These are phyloP conservation scores for Botrytis hyacinthi DNA, from an alignment of 2,329 filamentous ascomycete species.

Conservation along the genomic window DNA sequence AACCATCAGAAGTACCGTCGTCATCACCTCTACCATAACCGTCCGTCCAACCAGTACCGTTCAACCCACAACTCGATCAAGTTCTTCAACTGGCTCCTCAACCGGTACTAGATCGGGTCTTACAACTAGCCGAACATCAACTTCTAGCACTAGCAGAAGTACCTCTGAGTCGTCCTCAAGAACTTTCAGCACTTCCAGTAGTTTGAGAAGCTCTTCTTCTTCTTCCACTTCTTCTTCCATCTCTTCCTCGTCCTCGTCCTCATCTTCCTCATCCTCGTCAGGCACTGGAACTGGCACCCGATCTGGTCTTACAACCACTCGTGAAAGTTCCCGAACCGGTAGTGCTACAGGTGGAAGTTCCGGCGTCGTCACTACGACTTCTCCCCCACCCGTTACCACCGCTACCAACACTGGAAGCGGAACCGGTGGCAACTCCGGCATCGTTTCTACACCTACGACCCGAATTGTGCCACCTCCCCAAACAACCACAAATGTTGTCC, in stretches of 20 bases:
- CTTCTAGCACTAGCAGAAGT: neutral
- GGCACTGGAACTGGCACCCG: neutral
- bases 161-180: neutral
- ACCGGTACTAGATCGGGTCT: neutral
- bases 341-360: neutral
- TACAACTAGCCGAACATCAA: neutral
- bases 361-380: neutral
- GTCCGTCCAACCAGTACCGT: neutral
- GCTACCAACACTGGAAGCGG: neutral
- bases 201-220: neutral
- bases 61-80: neutral
- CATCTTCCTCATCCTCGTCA: neutral
- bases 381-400: neutral
- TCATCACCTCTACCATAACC: neutral
- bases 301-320: neutral
- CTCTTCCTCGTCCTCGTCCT: neutral
- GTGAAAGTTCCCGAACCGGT: neutral
- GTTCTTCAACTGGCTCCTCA: neutral
- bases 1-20: neutral
- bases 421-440: neutral
- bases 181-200: neutral
- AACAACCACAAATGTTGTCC: neutral
- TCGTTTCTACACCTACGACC: neutral
- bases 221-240: neutral
- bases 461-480: neutral